Evolutionary conservation across 495 filamentous ascomycete genomes (phyloP), one percentile per base, ranked within the genome.

Genomic region (Aspergillus avenaceus): DNA sequence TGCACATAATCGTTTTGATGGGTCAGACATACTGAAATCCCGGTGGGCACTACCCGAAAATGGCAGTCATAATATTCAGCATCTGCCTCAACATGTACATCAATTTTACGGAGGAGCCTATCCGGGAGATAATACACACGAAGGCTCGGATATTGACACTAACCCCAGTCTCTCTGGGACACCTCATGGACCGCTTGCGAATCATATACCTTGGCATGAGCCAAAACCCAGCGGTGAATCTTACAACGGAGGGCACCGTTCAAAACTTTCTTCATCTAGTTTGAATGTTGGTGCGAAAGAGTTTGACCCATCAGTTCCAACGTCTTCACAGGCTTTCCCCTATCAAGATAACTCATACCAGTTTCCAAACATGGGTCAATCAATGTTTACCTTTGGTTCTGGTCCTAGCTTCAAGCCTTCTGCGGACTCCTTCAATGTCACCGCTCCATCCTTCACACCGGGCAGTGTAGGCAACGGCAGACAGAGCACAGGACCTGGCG

Each of bases 281-380:
- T 73, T 96, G 40, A 97, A 98, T 54, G 88, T 91, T 31, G 84
- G 82, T 47, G 92, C 93, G 0, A 85, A 87, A 42, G 90, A 91
- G 58, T 97, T 97, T 65, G 88, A 93, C 49, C 88, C 88, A 4
- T 71, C 68, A 14, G 82, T 67, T 45, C 64, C 79, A 2, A 87
- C 87, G 62, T 75, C 73, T 29, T 79, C 88, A 2, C 72, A 75
- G n/a, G 71, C 76, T 32, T 72, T 76, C 27, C 59, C 74, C 8
- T 87, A 85, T 49, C 71, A 73, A 29, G 69, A 70, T 41, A 79
- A 70, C 51, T 71, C 68, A 4, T 81, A 84, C 64, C 78, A 84
- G 54, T 77, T 80, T 38, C 56, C 63, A 22, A 63, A 64, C 13
- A 43, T 61, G 44, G 61, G 46, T 23, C 61, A 62, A 7, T 48